A percentile compares a stretch with the other conserved stretches of the same genome.
phyloP scores from a whole-genome alignment of 257 asterid genomes.

The Solanum phureja region DNA sequence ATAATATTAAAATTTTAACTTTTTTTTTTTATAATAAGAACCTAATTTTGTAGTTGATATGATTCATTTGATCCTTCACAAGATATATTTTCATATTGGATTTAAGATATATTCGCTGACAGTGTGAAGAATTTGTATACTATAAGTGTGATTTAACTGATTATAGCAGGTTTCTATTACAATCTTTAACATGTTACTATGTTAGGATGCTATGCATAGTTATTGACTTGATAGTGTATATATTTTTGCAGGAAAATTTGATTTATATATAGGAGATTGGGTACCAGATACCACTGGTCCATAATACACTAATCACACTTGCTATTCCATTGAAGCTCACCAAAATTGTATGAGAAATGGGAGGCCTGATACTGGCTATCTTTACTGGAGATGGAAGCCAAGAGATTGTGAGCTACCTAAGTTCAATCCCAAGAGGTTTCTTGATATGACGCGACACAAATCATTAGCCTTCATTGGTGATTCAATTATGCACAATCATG shows the following conservation, averaged over 20 bases:
- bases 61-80: neutral
- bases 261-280: constrained; percentile 54
- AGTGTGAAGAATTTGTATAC: neutral
- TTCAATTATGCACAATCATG: constrained; percentile 58
- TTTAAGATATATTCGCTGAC: neutral
- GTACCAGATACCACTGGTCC: constrained; percentile 26
- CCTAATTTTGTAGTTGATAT: too few relatives aligned
- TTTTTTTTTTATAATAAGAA: too few relatives aligned
- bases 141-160: neutral
- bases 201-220: neutral
- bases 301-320: constrained; percentile 43
- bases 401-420: constrained; percentile 18
- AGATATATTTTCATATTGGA: neutral
- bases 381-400: constrained; percentile 35
- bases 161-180: neutral
- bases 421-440: constrained; percentile 12
- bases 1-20: too few relatives aligned
- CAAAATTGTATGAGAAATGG: constrained; percentile 28
- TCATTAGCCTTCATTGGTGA: constrained; percentile 73
- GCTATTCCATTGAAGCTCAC: constrained; percentile 27
- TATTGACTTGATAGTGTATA: neutral
- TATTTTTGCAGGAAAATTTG: constrained; percentile 12
- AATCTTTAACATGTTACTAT: neutral
- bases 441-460: constrained; percentile 26
- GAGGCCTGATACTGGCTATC: constrained; percentile 14